Conservation (phyloP, 257 asterid species). For the Petrea volubilis region DNA sequence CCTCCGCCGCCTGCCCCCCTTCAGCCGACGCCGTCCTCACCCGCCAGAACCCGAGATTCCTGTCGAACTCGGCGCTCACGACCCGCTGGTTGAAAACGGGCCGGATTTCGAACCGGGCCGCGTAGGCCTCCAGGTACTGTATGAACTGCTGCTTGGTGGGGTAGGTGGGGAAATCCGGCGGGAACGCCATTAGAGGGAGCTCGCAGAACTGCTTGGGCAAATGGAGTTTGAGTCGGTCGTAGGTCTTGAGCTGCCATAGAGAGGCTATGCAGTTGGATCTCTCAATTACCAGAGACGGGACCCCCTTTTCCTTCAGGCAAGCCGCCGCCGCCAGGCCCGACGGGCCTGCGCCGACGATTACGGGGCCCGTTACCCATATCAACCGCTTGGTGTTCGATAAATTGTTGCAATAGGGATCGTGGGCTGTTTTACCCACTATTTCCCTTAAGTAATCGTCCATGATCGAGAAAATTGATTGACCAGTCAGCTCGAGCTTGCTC, state of each 20-base stretch:
- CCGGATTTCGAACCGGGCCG: constrained; percentile 50
- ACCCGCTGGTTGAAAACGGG: constrained; percentile 61
- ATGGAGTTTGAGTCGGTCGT: constrained; percentile 80
- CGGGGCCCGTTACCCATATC: constrained; percentile 56
- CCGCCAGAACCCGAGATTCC: constrained; percentile 49
- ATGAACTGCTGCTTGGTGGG: constrained; percentile 76
- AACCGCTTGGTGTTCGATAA: constrained; percentile 7
- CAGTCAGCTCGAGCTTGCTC: too few relatives aligned
- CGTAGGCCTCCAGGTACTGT: constrained; percentile 56
- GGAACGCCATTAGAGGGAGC: constrained; percentile 77
- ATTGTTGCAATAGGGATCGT: constrained; percentile 48
- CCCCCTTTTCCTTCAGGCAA: constrained; percentile 52
- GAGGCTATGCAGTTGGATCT: constrained; percentile 83
- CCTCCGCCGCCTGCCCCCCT: background rate
- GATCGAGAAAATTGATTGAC: background rate
- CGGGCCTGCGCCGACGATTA: constrained; percentile 87
- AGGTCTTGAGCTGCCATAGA: constrained; percentile 79
- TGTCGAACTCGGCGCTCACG: constrained; percentile 51
- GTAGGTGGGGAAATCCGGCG: constrained; percentile 66
- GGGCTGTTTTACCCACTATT: constrained; percentile 50
- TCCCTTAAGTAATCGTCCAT: constrained; percentile 48
- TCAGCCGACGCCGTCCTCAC: constrained; percentile 35
- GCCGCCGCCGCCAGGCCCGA: constrained; percentile 87
- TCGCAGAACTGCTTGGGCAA: constrained; percentile 83
- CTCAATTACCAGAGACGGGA: constrained; percentile 65